A percentile compares a stretch with the other conserved stretches of the same genome.
Evolutionary conservation across 768 basidiomycete genomes (phyloP).

Genomic region (Collybia nuda): DNA sequence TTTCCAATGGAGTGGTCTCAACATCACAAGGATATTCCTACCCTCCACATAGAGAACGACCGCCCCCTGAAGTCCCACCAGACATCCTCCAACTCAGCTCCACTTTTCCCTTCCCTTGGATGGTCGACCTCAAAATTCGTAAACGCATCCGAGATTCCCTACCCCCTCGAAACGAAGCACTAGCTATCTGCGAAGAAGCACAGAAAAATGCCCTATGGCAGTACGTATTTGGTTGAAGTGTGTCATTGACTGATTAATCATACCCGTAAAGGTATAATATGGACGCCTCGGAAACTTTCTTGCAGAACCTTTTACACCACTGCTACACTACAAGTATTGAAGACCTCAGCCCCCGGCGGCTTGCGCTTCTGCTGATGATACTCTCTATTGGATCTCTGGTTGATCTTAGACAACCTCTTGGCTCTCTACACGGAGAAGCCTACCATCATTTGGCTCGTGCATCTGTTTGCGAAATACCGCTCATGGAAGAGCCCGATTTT

Average conservation of each 20-base stretch:
- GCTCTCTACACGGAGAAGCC: constrained; percentile 59
- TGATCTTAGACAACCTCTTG: constrained; percentile 56
- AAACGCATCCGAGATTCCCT: constrained; percentile 63
- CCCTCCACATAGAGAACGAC: constrained; percentile 9
- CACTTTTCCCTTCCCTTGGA: constrained; percentile 71
- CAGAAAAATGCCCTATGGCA: constrained; percentile 73
- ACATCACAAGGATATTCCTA: too few relatives aligned
- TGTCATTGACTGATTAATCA: too few relatives aligned
- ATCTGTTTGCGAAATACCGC: constrained; percentile 68
- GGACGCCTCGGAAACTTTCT: constrained; percentile 68
- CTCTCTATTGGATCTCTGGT: constrained; percentile 72
- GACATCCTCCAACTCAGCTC: constrained; percentile 60
- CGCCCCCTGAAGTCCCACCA: constrained; percentile 39
- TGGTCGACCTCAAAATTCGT: constrained; percentile 60
- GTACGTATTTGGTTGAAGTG: constrained; percentile 35
- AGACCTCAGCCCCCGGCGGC: constrained; percentile 62
- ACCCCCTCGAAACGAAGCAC: constrained; percentile 58
- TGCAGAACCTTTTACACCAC: constrained; percentile 68
- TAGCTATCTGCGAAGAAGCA: constrained; percentile 61
- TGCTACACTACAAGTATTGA: constrained; percentile 62
- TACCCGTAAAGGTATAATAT: constrained; percentile 53
- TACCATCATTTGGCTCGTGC: constrained; percentile 69
- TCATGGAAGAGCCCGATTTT: constrained; percentile 75
- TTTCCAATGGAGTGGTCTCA: constrained; percentile 1
- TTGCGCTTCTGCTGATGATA: constrained; percentile 69